A percentile compares a stretch with the other conserved stretches of the same genome.
These are phyloP conservation scores for Phyllosticta capitalensis DNA, from an alignment of 2,329 filamentous ascomycete genomes.

Conservation along the genomic window DNA sequence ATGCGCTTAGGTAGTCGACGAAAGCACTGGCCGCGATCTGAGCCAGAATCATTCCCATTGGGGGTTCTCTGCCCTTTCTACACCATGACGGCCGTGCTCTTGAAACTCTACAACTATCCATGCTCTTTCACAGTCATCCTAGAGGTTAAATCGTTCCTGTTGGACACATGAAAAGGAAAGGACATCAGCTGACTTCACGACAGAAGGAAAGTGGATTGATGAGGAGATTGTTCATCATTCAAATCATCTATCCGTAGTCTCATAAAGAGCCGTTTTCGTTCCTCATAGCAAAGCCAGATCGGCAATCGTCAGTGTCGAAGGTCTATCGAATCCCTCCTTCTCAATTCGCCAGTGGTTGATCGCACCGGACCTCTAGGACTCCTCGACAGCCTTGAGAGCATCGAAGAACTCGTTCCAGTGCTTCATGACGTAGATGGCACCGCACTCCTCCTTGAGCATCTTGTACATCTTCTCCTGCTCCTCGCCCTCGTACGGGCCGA, in stretches of 20 bases:
- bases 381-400: constrained; percentile 40
- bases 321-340: background rate
- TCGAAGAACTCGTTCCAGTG: constrained; percentile 44
- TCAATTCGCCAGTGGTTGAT: background rate
- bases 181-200: background rate
- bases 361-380: background rate
- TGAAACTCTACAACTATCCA: no score
- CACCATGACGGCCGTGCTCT: no score
- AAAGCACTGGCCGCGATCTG: no score
- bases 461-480: constrained; percentile 53
- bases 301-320: background rate
- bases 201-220: background rate
- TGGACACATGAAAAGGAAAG: background rate
- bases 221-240: background rate
- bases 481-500: constrained; percentile 61
- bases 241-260: background rate
- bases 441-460: constrained; percentile 39
- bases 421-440: constrained; percentile 40
- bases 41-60: no score
- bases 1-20: no score
- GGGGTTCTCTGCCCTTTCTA: no score
- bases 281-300: background rate
- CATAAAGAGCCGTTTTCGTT: background rate
- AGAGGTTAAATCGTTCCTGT: background rate
- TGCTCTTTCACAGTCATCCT: background rate